Conservation (phyloP, 106 monocot species). For the Platanthera zijinensis region DNA sequence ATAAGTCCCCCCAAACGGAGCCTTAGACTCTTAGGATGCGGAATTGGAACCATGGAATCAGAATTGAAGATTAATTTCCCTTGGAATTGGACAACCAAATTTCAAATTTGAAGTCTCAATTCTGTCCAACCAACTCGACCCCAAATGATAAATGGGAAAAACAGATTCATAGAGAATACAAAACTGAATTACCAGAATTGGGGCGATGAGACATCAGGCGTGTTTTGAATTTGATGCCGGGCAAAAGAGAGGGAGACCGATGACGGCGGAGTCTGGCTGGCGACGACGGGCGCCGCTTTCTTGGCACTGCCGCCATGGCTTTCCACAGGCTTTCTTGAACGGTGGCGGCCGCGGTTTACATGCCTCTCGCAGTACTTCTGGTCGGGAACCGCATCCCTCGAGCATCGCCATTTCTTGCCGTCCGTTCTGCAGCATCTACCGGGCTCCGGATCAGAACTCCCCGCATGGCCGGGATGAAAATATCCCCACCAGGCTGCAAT, state of each 20-base stretch:
- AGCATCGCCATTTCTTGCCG: conserved; percentile 21
- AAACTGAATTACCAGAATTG: conserved; percentile 1
- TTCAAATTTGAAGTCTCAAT: too few relatives aligned
- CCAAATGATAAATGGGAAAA: too few relatives aligned
- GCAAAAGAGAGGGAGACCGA: conserved; percentile 6
- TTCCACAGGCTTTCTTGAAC: conserved; percentile 26
- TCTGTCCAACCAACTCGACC: too few relatives aligned
- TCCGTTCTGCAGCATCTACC: conserved; percentile 18
- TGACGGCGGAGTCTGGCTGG: conserved; percentile 20
- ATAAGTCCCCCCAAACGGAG: background rate
- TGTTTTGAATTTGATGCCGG: conserved; percentile 18
- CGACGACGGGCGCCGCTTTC: conserved; percentile 24
- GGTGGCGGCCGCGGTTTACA: conserved; percentile 13
- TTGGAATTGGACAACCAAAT: background rate
- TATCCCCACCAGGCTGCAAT: conserved; percentile 10
- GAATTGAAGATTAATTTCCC: background rate
- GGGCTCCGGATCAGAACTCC: conserved; percentile 13
- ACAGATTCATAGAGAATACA: too few relatives aligned
- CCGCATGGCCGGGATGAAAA: conserved; percentile 7
- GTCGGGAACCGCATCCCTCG: conserved; percentile 12
- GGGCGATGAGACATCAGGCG: background rate
- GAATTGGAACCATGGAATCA: background rate
- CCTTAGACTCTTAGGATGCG: too few relatives aligned
- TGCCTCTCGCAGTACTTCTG: conserved; percentile 18
- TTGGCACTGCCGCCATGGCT: conserved; percentile 32